Evolutionary conservation across 1,284 basidiomycete genomes (phyloP), one percentile per base, ranked within the genome.

Genomic region (Apiotrichum sp.): DNA sequence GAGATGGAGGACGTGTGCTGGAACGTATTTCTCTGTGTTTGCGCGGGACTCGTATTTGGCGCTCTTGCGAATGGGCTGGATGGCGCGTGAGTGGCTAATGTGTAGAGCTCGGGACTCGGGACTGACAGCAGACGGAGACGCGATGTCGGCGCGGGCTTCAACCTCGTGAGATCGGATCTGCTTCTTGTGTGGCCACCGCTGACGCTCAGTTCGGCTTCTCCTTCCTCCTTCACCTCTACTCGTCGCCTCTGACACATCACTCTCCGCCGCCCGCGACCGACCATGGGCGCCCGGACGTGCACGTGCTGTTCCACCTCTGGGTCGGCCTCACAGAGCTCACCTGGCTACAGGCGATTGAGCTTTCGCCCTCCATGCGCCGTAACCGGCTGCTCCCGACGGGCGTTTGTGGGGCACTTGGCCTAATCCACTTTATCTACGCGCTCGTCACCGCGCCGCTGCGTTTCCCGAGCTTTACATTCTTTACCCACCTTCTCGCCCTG

Each of bases 221-320:
- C 1, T 73, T 72, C 61, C 63, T 75, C 29, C 66, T 72, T 1
- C 74, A 76, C 57, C 61, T 76, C 14, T 76, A 75, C 62, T 73
- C 73, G 5, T 72, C 71, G 3, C 74, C 73, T 5, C 58, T 74
- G 9, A 76, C 73, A 2, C 73, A 75, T 58, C 65, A 71, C 47
- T 67, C 62, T 16, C 63, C 68, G 8, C 56, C 62, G 4, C 61
- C 58, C 22, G 56, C 59, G 14, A 55, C 63, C 2, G 58, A 52
- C 11, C 62, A 69, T 32, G 65, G 68, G 6, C 57, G 74, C 9
- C 74, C 74, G 2, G 73, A 75, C 52, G 55, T 71, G 9, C 69
- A 76, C 47, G 72, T 70, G 7, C 55, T 75, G 4, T 69, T 75
- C 56, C 72, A 74, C 49, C 62, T 76, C 4, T 74, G 71, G 71